Percentiles rank a stretch among this genome's conserved stretches.
These are phyloP conservation scores for Phaeosphaeria sp. DNA, from an alignment of 2,329 filamentous ascomycete genomes.

Conservation along the genomic window DNA sequence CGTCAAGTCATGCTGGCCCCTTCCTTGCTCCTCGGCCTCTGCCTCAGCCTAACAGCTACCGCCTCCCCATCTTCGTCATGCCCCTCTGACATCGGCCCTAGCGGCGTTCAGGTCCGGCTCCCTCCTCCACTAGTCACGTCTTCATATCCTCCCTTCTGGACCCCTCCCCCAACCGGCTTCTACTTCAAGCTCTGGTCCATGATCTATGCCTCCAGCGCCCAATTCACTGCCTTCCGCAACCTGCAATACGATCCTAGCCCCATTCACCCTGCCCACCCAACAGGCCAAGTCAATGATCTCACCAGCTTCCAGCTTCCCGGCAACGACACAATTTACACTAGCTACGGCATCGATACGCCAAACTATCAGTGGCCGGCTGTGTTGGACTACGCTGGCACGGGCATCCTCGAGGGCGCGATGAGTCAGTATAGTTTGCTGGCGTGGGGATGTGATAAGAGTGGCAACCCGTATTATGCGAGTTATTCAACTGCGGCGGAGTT, in stretches of 20 bases:
- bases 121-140: constrained; percentile 1
- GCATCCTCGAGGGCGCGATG: constrained; percentile 16
- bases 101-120: constrained; percentile 7
- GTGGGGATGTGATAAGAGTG: constrained; percentile 23
- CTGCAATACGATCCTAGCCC: constrained; percentile 26
- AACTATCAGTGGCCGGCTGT: constrained; percentile 1
- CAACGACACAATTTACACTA: constrained; percentile 18
- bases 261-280: constrained; percentile 6
- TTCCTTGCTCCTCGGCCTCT: background rate
- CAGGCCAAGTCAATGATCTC: constrained; percentile 21
- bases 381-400: constrained; percentile 17
- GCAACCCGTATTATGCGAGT: constrained; percentile 14
- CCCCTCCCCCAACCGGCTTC: constrained; percentile 11
- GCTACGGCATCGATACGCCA: constrained; percentile 22
- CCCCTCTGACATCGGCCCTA: background rate
- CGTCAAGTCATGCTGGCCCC: background rate
- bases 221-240: constrained; percentile 17
- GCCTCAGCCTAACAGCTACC: background rate
- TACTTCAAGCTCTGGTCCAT: constrained; percentile 27
- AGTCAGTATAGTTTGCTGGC: constrained; percentile 17
- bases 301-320: constrained; percentile 23
- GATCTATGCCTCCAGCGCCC: constrained; percentile 18
- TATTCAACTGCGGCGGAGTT: constrained; percentile 16
- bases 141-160: constrained; percentile 7
- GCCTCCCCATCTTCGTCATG: background rate